Percentiles rank a stretch among this genome's conserved stretches.
These are phyloP conservation scores for Ophioceras dolichostomum DNA, from an alignment of 2,329 filamentous ascomycete genomes.

Conservation along the genomic window DNA sequence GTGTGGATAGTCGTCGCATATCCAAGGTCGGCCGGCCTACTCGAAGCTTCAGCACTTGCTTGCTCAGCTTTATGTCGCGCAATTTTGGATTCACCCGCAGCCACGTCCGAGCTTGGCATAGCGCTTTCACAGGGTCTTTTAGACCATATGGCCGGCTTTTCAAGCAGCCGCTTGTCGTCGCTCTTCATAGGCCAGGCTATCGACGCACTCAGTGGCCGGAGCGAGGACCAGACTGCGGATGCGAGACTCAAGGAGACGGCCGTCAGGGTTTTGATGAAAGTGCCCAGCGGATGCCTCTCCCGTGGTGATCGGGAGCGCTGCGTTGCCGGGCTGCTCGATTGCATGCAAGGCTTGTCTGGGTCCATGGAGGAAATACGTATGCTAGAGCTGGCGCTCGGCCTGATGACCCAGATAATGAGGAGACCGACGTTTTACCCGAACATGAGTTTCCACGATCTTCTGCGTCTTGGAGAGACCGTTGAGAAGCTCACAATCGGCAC, in stretches of 20 bases:
- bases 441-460: neutral
- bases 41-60: no score
- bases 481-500: no score
- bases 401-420: slow-evolving; percentile 36
- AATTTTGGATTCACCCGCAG: no score
- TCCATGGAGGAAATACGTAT: neutral
- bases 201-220: no score
- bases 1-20: neutral
- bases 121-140: no score
- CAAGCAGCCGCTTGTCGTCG: no score
- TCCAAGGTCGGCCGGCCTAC: neutral
- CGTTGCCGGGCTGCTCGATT: neutral
- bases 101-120: no score
- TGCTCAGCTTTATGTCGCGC: no score
- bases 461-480: neutral
- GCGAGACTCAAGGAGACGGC: neutral
- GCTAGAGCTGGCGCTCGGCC: slow-evolving; percentile 26
- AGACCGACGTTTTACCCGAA: slow-evolving; percentile 38
- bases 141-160: no score
- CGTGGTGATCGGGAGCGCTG: neutral
- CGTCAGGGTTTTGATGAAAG: neutral
- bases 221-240: no score
- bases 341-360: neutral
- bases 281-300: neutral
- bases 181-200: neutral